Evolutionary conservation across 108 stramenopile genomes (phyloP), one percentile per base, ranked within the genome.

Genomic region (Pseudonitzschia multistriata): DNA sequence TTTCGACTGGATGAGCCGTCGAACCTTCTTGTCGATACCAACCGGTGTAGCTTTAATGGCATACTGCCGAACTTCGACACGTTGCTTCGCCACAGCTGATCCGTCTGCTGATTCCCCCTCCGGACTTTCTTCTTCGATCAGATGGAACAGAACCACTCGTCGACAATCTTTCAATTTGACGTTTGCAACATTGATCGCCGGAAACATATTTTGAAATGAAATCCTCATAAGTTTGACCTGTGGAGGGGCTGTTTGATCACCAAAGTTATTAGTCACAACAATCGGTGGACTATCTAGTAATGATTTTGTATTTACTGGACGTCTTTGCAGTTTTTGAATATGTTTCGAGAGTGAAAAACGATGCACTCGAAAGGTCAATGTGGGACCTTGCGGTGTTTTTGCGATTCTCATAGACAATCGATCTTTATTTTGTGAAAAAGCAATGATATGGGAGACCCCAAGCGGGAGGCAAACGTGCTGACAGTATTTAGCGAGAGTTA

Each of bases 151-250:
- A 25, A 98, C 96, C 30, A 99, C 97, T 37, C 99, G 89, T 29
- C 98, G 85, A 77, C 97, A 97, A 22, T 98, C 96, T 17, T 73
- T 77, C 61, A 99, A 84, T 72, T 85, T 87, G 17, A 99, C 97
- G 15, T 85, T 93, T 1, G 84, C 78, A 13, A 99, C 98, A 81
- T 99, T 97, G 49, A 98, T 96, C 0, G 98, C 87, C 45, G 98
- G 98, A 71, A 99, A 99, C 97, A 99, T 96, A 67, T 97, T 96
- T 79, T 99, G 98, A 70, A 99, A 98, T 2, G 98, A 97, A 54
- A 98, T 93, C 34, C 94, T 86, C 94, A 97, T 92, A 27, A 98
- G 66, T 81, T 97, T 97, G 48, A 99, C 88, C 56, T 98, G 96
- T 7, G 92, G 94, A 14, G 79, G 74, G 0, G 90, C 92, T 11